phyloP scores from a whole-genome alignment of 2,329 filamentous ascomycete species.

The Ophiosphaerella herpotricha region DNA sequence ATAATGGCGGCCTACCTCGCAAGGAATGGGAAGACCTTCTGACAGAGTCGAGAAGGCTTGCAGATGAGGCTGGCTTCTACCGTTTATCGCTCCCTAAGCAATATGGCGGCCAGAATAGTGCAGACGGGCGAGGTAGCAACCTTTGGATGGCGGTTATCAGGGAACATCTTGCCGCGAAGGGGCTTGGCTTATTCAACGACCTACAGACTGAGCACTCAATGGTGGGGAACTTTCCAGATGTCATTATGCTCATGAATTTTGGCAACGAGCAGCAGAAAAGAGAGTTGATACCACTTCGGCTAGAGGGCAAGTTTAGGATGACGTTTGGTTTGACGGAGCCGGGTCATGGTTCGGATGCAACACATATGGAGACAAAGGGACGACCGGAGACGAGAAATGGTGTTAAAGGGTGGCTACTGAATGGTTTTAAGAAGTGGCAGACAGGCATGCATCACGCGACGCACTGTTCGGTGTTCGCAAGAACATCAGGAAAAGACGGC shows the following conservation, averaged over 20 bases:
- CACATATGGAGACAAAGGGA: constrained; percentile 63
- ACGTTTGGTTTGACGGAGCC: constrained; percentile 68
- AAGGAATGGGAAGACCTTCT: constrained; percentile 64
- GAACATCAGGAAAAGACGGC: constrained; percentile 60
- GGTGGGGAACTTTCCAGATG: constrained; percentile 66
- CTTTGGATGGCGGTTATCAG: constrained; percentile 67
- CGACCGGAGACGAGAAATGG: constrained; percentile 51
- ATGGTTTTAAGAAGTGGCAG: constrained; percentile 68
- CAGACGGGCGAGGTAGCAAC: constrained; percentile 54
- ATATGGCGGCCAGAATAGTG: constrained; percentile 59
- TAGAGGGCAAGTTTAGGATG: constrained; percentile 59
- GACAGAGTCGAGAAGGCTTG: constrained; percentile 53
- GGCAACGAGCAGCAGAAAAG: constrained; percentile 60
- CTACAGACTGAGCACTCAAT: constrained; percentile 67
- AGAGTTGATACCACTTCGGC: constrained; percentile 58
- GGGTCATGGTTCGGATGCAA: constrained; percentile 66
- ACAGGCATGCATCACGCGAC: constrained; percentile 66
- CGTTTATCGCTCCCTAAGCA: constrained; percentile 61
- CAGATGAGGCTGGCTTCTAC: constrained; percentile 65
- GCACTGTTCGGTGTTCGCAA: constrained; percentile 65
- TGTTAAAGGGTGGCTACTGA: constrained; percentile 57
- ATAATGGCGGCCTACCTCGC: constrained; percentile 60
- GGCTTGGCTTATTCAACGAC: constrained; percentile 66
- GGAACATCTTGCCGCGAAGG: constrained; percentile 63
- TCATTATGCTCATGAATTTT: constrained; percentile 66